These are phyloP conservation scores for Cryoendolithus antarcticus DNA, from an alignment of 2,329 filamentous ascomycete species.

Conservation along the genomic window DNA sequence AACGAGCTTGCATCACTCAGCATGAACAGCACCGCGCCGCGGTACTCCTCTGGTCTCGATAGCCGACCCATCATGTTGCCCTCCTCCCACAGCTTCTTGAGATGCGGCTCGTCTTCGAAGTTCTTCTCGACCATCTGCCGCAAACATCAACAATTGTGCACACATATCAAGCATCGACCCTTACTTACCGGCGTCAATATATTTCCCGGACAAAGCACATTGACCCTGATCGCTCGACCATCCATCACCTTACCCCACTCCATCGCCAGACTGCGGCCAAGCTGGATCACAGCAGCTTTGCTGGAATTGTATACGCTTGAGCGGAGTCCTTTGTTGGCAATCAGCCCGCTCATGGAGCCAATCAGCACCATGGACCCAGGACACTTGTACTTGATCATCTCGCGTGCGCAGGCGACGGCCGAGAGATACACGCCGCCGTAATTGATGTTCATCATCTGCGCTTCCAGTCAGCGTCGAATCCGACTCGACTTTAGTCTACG, in stretches of 20 bases:
- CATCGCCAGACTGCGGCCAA: slow-evolving; percentile 38
- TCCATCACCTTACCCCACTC: slow-evolving; percentile 36
- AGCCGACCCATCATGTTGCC: slow-evolving; percentile 24
- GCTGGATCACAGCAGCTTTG: slow-evolving; percentile 42
- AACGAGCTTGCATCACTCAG: slow-evolving; percentile 16
- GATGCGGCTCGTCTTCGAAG: slow-evolving; percentile 18
- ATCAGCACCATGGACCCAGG: slow-evolving; percentile 38
- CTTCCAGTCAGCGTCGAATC: background rate
- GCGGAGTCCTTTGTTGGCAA: slow-evolving; percentile 33
- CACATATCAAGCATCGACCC: slow-evolving; percentile 11
- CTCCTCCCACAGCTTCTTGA: slow-evolving; percentile 18
- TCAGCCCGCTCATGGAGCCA: slow-evolving; percentile 39
- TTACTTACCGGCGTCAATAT: slow-evolving; percentile 20
- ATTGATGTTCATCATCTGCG: slow-evolving; percentile 35
- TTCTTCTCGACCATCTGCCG: slow-evolving; percentile 21
- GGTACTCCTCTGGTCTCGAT: slow-evolving; percentile 18
- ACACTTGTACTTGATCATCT: slow-evolving; percentile 38
- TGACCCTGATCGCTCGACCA: slow-evolving; percentile 21
- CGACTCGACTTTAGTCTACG: too few relatives aligned
- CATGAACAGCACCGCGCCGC: slow-evolving; percentile 19
- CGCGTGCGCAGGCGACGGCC: slow-evolving; percentile 34
- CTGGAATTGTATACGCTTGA: slow-evolving; percentile 37
- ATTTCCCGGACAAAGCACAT: slow-evolving; percentile 22
- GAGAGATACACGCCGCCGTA: slow-evolving; percentile 37
- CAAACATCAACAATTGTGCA: background rate